Evolutionary conservation across 1,284 basidiomycete species (phyloP).

Genomic region (Irpex sp.): DNA sequence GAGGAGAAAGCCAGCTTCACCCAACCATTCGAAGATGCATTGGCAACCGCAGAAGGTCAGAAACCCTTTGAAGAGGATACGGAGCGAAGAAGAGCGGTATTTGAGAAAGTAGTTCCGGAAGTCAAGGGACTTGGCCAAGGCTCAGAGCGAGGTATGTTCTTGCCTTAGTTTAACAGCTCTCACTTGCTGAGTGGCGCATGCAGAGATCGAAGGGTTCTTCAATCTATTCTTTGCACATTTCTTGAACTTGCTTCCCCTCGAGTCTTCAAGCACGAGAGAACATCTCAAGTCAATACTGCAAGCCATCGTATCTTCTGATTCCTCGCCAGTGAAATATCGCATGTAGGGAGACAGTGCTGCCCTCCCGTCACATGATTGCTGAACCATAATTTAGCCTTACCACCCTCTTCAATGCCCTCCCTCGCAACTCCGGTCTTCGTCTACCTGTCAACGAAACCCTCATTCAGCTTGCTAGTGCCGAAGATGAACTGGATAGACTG

Average conservation of each 20-base stretch:
- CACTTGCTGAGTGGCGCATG: neutral
- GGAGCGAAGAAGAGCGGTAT: slow-evolving; percentile 43
- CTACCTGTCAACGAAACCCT: slow-evolving; percentile 63
- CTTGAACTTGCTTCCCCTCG: slow-evolving; percentile 48
- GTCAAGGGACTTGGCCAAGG: slow-evolving; percentile 71
- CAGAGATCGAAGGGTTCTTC: slow-evolving; percentile 85
- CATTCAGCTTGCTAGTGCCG: slow-evolving; percentile 57
- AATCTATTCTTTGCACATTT: slow-evolving; percentile 73
- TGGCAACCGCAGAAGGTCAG: slow-evolving; percentile 49
- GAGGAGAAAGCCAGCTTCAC: slow-evolving; percentile 60
- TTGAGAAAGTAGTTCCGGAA: slow-evolving; percentile 53
- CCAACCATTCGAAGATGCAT: slow-evolving; percentile 59
- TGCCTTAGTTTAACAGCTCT: neutral
- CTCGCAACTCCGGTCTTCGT: slow-evolving; percentile 64
- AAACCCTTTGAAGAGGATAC: slow-evolving; percentile 50
- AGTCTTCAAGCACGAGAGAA: slow-evolving; percentile 48
- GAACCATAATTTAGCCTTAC: slow-evolving; percentile 51
- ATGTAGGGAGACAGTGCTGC: slow-evolving; percentile 40
- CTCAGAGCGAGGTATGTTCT: slow-evolving; percentile 58
- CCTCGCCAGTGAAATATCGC: slow-evolving; percentile 58
- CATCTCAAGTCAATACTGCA: slow-evolving; percentile 46
- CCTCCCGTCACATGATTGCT: slow-evolving; percentile 3
- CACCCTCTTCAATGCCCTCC: slow-evolving; percentile 83
- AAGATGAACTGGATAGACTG: slow-evolving; percentile 67
- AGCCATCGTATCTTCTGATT: slow-evolving; percentile 50